Evolutionary conservation across 805 yeast species (phyloP).

Genomic region (Metschnikowia lochheadii): DNA sequence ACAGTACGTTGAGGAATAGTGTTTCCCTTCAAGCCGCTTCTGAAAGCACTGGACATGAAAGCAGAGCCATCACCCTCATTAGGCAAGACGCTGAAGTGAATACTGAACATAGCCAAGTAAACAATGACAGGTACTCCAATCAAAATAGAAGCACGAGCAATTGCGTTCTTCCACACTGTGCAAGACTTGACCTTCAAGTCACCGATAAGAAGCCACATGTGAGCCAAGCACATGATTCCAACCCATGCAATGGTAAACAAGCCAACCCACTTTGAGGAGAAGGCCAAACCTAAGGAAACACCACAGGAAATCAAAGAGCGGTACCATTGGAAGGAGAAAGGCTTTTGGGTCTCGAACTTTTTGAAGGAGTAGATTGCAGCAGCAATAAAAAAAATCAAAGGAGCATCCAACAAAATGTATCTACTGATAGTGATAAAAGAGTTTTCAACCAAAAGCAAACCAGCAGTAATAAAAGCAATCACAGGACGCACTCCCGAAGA

Average conservation of each 20-base stretch:
- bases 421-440: slow-evolving; percentile 68
- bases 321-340: slow-evolving; percentile 57
- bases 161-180: slow-evolving; percentile 44
- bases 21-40: slow-evolving; percentile 58
- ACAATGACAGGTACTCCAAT: slow-evolving; percentile 56
- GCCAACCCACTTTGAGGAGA: slow-evolving; percentile 82
- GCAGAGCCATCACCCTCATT: slow-evolving; percentile 70
- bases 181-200: slow-evolving; percentile 52
- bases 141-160: slow-evolving; percentile 48
- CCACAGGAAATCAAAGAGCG: slow-evolving; percentile 62
- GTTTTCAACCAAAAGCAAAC: slow-evolving; percentile 60
- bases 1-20: slow-evolving; percentile 53
- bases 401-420: slow-evolving; percentile 72
- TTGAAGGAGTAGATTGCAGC: slow-evolving; percentile 62
- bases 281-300: slow-evolving; percentile 66
- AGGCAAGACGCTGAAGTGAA: slow-evolving; percentile 57
- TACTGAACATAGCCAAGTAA: slow-evolving; percentile 54
- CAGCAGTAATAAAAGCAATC: slow-evolving; percentile 54
- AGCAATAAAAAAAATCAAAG: slow-evolving; percentile 73
- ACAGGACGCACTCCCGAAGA: slow-evolving; percentile 66
- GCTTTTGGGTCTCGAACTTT: slow-evolving; percentile 59
- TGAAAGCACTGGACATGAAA: slow-evolving; percentile 69
- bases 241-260: slow-evolving; percentile 77
- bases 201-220: slow-evolving; percentile 69
- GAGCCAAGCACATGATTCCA: slow-evolving; percentile 56